A percentile compares a stretch with the other conserved stretches of the same genome.
These are phyloP conservation scores for Hylodesmum podocarpum DNA, from an alignment of 306 rosid species.

Conservation along the genomic window DNA sequence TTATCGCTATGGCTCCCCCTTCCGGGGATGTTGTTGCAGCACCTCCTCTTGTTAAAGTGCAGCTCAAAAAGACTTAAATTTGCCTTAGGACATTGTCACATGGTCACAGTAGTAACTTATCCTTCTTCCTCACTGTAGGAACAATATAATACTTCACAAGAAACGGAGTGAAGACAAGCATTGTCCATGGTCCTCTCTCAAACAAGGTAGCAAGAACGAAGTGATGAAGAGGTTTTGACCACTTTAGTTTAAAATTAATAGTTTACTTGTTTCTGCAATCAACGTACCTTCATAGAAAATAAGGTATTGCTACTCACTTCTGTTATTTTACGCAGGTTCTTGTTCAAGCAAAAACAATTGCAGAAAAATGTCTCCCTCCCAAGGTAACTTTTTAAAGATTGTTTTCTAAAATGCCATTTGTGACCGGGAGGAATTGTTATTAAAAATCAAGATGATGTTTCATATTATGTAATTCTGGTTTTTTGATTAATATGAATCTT, in stretches of 20 bases:
- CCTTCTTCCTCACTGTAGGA: constrained; percentile 55
- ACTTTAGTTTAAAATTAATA: neutral
- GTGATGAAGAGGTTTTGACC: constrained; percentile 77
- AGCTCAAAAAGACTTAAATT: constrained; percentile 12
- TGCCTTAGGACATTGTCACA: constrained; percentile 4
- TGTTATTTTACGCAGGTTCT: constrained; percentile 56
- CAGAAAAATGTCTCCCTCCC: constrained; percentile 63
- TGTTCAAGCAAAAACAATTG: constrained; percentile 77
- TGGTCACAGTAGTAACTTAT: constrained; percentile 12
- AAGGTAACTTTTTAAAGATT: constrained; percentile 48
- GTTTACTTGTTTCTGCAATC: neutral
- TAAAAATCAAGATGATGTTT: neutral
- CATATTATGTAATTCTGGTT: constrained; percentile 14
- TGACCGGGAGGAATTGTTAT: constrained; percentile 1
- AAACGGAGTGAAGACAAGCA: constrained; percentile 77
- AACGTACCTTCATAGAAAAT: neutral
- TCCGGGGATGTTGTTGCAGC: constrained; percentile 63
- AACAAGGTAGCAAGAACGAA: constrained; percentile 79
- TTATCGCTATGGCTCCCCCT: constrained; percentile 62
- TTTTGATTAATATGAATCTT: constrained; percentile 6
- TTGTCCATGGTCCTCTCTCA: constrained; percentile 89
- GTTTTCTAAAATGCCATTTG: neutral
- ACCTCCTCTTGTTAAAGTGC: constrained; percentile 74
- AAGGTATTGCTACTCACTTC: constrained; percentile 6
- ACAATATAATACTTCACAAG: constrained; percentile 72